Conservation (phyloP, 2,329 filamentous ascomycete genomes). For the Diaporthe destruens region DNA sequence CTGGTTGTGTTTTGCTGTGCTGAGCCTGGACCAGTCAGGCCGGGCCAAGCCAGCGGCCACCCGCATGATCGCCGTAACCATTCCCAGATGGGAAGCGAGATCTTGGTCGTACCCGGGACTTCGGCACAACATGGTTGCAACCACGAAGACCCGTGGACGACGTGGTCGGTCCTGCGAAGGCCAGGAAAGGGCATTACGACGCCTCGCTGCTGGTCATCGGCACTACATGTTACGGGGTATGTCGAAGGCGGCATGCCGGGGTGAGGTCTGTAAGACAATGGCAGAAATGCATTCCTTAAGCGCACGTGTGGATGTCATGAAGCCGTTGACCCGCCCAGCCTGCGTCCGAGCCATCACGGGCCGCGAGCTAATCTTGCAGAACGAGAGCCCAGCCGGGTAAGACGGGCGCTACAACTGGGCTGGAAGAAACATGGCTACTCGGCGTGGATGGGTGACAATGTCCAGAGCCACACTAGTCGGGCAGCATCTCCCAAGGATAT, state of each 20-base stretch:
- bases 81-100: slow-evolving; percentile 36
- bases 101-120: slow-evolving; percentile 31
- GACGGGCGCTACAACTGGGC: not conserved
- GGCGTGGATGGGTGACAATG: not conserved
- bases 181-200: not conserved
- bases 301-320: slow-evolving; percentile 1
- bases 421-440: not conserved
- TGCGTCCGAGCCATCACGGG: not conserved
- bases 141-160: slow-evolving; percentile 21
- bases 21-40: slow-evolving; percentile 23
- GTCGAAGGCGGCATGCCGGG: not conserved
- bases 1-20: not conserved
- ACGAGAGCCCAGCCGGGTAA: not conserved
- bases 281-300: not conserved
- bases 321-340: slow-evolving; percentile 7
- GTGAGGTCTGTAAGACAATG: not conserved
- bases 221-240: not conserved
- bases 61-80: slow-evolving; percentile 23
- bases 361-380: slow-evolving; percentile 1
- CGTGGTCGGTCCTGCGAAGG: not conserved
- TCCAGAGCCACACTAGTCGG: not conserved
- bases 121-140: slow-evolving; percentile 9
- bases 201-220: not conserved
- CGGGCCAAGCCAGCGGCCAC: slow-evolving; percentile 1
- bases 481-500: not conserved